These are phyloP conservation scores for Euclidium syriacum DNA, from an alignment of 345 rosid species.

Conservation along the genomic window DNA sequence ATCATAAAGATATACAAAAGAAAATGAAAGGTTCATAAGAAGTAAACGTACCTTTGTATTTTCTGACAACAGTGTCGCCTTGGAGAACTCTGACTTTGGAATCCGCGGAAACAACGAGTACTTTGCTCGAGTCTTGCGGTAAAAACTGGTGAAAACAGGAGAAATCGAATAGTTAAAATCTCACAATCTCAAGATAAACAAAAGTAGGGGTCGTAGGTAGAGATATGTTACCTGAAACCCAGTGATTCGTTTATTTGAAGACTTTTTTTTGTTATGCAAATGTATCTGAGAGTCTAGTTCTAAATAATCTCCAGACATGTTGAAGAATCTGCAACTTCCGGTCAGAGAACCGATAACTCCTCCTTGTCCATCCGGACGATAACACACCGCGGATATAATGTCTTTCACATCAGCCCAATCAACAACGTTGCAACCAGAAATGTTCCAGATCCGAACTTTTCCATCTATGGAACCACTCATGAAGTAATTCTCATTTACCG, in stretches of 20 bases:
- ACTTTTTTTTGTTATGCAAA: constrained; percentile 59
- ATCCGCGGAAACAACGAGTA: constrained; percentile 81
- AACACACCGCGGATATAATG: constrained; percentile 79
- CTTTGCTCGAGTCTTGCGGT: constrained; percentile 65
- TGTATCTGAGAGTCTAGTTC: constrained; percentile 65
- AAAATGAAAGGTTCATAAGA: background rate
- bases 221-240: constrained; percentile 65
- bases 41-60: constrained; percentile 55
- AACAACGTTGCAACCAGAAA: constrained; percentile 57
- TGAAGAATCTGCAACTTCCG: constrained; percentile 58
- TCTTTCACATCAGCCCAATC: constrained; percentile 77
- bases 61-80: constrained; percentile 56
- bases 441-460: constrained; percentile 75
- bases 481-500: constrained; percentile 61
- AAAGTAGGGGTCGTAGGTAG: background rate
- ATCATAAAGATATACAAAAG: background rate
- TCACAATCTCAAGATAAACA: constrained; percentile 2
- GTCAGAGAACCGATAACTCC: constrained; percentile 49
- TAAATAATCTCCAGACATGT: constrained; percentile 52
- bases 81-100: constrained; percentile 77
- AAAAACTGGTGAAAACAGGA: constrained; percentile 44
- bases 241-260: constrained; percentile 63
- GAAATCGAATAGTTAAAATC: background rate
- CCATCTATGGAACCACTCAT: constrained; percentile 85
- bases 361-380: constrained; percentile 76